Evolutionary conservation across 768 basidiomycete species (phyloP), one percentile per base, ranked within the genome.

Genomic region (Suillus cothurnatus): DNA sequence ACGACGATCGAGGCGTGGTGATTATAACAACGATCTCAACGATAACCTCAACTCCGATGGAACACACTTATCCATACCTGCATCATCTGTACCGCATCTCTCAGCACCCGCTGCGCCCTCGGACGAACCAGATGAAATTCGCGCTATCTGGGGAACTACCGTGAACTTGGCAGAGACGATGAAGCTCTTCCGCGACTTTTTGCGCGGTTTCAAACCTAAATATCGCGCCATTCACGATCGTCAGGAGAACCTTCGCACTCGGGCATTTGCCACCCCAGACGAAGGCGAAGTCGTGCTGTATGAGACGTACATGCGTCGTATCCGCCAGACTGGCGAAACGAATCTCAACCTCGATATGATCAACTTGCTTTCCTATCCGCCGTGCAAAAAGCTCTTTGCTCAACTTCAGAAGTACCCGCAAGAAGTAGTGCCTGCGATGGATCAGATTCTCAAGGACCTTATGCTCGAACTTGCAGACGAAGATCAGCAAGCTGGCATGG

Each of bases 121-220:
- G 15, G 92, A 90, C 66, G 89, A 90, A 62, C 90, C 90, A 0
- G 92, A 93, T 64, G 93, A 93, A 69, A 91, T 94, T 60, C 85
- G 93, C 62, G 95, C 94, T 28, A 94, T 99, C 66, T 99, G 97
- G 97, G 97, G 97, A 36, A 99, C 97, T 0, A 96, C 94, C 2
- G 95, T 99, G 71, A 92, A 93, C 69, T 84, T 99, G 32, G 85
- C 88, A 4, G 92, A 97, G 75, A 91, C 93, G 15, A 97, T 98
- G 93, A 90, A 89, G 71, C 78, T 90, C 23, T 99, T 98, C 80
- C 86, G 88, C 61, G 89, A 92, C 43, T 98, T 98, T 76, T 79
- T 99, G 63, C 88, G 86, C 57, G 92, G 94, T 0, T 99, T 98
- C 85, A 98, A 97, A 73, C 87, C 88, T 55, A 97, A 96, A 75